A percentile compares a stretch with the other conserved stretches of the same genome.
Evolutionary conservation across 2,329 filamentous ascomycete genomes (phyloP).

Genomic region (Colletotrichum sp.): DNA sequence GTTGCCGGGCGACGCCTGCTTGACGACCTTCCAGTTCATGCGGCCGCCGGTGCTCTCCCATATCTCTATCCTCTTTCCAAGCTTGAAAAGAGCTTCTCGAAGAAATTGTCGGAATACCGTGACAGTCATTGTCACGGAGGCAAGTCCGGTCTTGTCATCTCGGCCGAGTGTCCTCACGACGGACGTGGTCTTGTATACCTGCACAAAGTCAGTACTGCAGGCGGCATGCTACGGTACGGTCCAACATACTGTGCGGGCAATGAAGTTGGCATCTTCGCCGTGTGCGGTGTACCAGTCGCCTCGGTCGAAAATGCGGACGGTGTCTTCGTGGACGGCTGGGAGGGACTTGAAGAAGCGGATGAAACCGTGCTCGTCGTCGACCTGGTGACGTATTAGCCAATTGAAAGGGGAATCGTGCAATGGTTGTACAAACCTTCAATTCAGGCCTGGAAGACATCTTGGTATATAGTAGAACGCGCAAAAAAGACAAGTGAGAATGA

Average conservation of each 20-base stretch:
- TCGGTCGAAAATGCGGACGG: constrained; percentile 90
- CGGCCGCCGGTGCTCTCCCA: constrained; percentile 78
- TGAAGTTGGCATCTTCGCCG: constrained; percentile 82
- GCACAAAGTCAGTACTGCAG: not conserved
- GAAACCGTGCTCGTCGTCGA: constrained; percentile 97
- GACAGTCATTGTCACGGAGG: constrained; percentile 93
- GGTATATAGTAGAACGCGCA: not conserved
- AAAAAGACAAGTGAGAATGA: not conserved
- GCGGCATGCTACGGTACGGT: not conserved
- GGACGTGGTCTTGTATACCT: constrained; percentile 97
- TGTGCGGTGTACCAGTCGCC: constrained; percentile 97
- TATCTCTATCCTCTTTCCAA: constrained; percentile 91
- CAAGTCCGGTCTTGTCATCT: constrained; percentile 81
- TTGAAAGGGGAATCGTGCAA: constrained; percentile 1
- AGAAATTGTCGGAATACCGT: constrained; percentile 97
- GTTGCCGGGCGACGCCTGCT: constrained; percentile 95
- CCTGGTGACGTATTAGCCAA: constrained; percentile 49
- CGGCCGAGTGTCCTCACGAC: constrained; percentile 90
- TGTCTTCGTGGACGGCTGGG: constrained; percentile 71
- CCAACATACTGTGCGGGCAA: constrained; percentile 71
- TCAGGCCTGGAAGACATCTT: constrained; percentile 76
- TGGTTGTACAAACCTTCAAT: constrained; percentile 59
- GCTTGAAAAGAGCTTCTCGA: constrained; percentile 88
- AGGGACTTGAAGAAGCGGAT: constrained; percentile 96
- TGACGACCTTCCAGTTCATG: constrained; percentile 90